These are phyloP conservation scores for Uncinocarpus reesii DNA, from an alignment of 2,329 filamentous ascomycete species.

Conservation along the genomic window DNA sequence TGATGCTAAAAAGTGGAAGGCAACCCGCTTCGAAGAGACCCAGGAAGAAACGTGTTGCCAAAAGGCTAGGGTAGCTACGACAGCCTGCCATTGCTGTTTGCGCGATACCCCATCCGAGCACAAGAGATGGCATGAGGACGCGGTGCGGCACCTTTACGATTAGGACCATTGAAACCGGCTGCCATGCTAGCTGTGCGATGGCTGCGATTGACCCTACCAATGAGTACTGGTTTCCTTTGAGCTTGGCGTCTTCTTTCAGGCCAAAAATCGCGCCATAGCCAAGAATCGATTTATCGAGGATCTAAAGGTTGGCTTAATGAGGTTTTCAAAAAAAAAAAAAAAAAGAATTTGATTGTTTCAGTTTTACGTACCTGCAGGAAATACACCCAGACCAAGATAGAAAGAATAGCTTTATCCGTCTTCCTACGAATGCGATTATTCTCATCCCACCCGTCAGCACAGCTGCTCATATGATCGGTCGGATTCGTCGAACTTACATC, in stretches of 20 bases:
- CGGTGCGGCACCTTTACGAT: conserved; percentile 53
- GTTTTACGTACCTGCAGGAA: conserved; percentile 32
- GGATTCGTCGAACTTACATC: conserved; percentile 21
- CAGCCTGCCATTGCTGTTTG: conserved; percentile 41
- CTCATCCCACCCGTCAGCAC: conserved; percentile 20
- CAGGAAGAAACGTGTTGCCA: conserved; percentile 44
- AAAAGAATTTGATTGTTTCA: too few species aligned
- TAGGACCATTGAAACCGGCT: conserved; percentile 49
- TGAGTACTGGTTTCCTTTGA: conserved; percentile 48
- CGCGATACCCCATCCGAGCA: conserved; percentile 42
- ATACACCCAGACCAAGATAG: conserved; percentile 38
- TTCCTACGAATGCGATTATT: conserved; percentile 50
- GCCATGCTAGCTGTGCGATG: conserved; percentile 52
- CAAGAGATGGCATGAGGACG: conserved; percentile 45
- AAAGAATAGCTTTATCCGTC: conserved; percentile 50
- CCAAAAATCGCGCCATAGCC: conserved; percentile 51
- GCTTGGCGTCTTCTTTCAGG: conserved; percentile 40
- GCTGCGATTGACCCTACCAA: conserved; percentile 48
- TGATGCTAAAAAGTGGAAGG: conserved; percentile 37
- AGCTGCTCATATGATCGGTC: neutral
- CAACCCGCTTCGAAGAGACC: conserved; percentile 46
- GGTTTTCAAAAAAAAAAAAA: too few species aligned
- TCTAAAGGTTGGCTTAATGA: conserved; percentile 22
- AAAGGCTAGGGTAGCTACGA: conserved; percentile 38
- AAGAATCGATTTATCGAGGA: conserved; percentile 50